These are phyloP conservation scores for Xerocomus spinulosus DNA, from an alignment of 768 basidiomycete genomes.

Conservation along the genomic window DNA sequence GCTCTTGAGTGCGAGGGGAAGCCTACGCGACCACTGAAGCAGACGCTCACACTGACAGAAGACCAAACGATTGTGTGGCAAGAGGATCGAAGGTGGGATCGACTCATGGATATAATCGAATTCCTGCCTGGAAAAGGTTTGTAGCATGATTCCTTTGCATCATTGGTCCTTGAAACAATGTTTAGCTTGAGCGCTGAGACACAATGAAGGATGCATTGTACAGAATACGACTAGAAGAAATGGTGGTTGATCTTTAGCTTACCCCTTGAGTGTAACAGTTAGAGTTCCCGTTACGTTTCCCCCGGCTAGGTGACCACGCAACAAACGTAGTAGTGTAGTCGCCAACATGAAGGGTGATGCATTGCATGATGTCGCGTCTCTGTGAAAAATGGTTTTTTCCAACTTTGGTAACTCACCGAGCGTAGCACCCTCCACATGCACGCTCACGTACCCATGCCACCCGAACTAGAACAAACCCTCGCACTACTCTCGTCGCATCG, in stretches of 20 bases:
- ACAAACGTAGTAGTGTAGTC: no score
- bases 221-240: no score
- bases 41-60: slow-evolving; percentile 46
- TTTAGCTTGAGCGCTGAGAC: no score
- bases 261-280: no score
- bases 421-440: slow-evolving; percentile 12
- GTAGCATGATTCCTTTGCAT: background rate
- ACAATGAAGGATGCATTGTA: no score
- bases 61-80: slow-evolving; percentile 54
- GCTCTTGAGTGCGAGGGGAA: slow-evolving; percentile 36
- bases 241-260: no score
- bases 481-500: slow-evolving; percentile 72
- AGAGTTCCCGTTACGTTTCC: no score
- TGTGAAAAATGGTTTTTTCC: no score
- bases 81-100: slow-evolving; percentile 51
- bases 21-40: slow-evolving; percentile 31
- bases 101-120: slow-evolving; percentile 37
- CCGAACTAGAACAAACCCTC: slow-evolving; percentile 83
- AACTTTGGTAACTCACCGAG: no score
- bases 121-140: slow-evolving; percentile 26
- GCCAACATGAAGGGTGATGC: no score
- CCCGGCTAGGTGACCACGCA: no score
- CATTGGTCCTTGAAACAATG: background rate
- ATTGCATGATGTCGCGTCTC: no score
- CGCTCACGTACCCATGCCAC: slow-evolving; percentile 41